Evolutionary conservation across 192 early-diverging fungal genomes (phyloP), one percentile per base, ranked within the genome.

Genomic region (Podochytrium sp.): DNA sequence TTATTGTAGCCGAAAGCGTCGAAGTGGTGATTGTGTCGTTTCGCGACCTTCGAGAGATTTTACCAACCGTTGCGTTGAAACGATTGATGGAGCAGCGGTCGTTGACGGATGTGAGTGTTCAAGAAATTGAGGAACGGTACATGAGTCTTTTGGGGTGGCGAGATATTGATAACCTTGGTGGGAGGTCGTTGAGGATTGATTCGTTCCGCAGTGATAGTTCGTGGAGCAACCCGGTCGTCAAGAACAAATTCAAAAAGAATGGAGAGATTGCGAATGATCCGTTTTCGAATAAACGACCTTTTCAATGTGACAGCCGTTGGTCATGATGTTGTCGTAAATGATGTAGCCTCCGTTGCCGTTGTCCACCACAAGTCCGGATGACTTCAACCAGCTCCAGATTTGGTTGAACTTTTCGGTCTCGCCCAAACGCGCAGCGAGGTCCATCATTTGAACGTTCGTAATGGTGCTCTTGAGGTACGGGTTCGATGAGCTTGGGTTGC

Each of bases 401-500:
- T 55, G 52, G 52, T 79, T 67, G 33, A 61, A 18, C 56, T 82
- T 79, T 20, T 67, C 70, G 30, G 42, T 25, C 56, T 81, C 71
- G 1, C 64, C 61, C 20, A 85, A 64, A 41, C 84, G 55, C 2
- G 79, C 81, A 55, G 55, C 64, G 14, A 85, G 27, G 10, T 67
- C 57, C 27, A 85, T 66, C 20, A 62, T 38, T 64, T 85, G 73
- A 2, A 49, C 76, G 71, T 85, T 80, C 10, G 84, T 77, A 51
- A 85, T 85, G 14, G 78, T 66, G 23, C 78, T 80, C 56, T 85
- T 85, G 73, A 78, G 74, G 55, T 66, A 67, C 5, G 23, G 34
- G 16, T 42, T 33, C 20, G 5, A 16, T 6, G 3, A 18, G 14
- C 18, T 51, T 55, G 65, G 10, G 2, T n/a, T 16, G 41, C 84